Base-by-base conservation (phyloP, 2,329 filamentous ascomycete genomes). In the Colletotrichum cordylinicola region DNA sequence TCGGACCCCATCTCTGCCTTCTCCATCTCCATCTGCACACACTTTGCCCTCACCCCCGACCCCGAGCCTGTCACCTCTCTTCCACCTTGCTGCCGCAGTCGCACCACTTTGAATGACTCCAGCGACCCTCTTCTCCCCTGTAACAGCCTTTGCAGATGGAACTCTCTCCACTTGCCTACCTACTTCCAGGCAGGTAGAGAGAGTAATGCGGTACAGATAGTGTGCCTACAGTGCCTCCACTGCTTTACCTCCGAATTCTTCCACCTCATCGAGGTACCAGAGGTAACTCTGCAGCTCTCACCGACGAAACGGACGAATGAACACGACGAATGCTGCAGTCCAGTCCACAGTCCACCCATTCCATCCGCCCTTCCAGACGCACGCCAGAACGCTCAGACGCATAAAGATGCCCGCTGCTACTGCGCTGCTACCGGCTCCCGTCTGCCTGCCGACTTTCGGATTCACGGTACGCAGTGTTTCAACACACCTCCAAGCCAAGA, bases 301-400 rank as follows among this genome's bases (percentile, higher is more conserved):
- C 58, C 58, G 58, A 61, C 18, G 27, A 61, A 61, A 61, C 12
- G 58, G 58, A 31, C 58, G 58, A 61, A 35, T 61, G 58, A 33
- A 12, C 43, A 52, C 43, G 43, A 21, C n/a, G 16, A 35, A n/a
- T 18, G 8, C 48, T 24, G 24, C 24, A 24, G 24, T 55, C 8
- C 48, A 31, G 69, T 62, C 52, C 66, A 61, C 68, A 65, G 18
- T 65, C 72, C 43, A 37, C 37, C 43, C 48, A 72, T 72, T 72
- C 62, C 60, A 72, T 72, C 70, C 69, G 64, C 73, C 73, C 70
- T 75, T 75, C 73, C 73, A 75, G 73, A 75, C 24, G 73, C 73
- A 75, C 73, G 56, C 73, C 73, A 75, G 64, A 75, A 73, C 56
- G 43, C 64, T 43, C 73, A 21, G 55, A 56, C 69, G 73, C 70